Conservation (phyloP, 1,284 basidiomycete genomes). For the Ceratobasidium sp. region DNA sequence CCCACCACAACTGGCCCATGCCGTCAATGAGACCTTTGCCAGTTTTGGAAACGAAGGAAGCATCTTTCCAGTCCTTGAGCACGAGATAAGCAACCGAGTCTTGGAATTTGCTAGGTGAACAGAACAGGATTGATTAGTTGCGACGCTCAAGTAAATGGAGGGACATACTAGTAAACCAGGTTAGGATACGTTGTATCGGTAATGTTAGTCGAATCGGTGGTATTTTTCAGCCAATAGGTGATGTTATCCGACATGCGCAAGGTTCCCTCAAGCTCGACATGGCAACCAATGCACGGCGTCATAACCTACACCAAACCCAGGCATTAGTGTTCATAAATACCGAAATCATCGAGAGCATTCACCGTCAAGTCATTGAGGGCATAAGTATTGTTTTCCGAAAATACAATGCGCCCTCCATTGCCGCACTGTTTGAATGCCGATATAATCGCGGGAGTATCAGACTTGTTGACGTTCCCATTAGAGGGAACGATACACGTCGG, state of each 20-base stretch:
- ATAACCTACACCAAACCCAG: slow-evolving; percentile 2
- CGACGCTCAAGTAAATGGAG: no score
- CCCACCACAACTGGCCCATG: slow-evolving; percentile 34
- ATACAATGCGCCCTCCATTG: slow-evolving; percentile 42
- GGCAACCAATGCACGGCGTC: slow-evolving; percentile 36
- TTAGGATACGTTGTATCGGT: slow-evolving; percentile 29
- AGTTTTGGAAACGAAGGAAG: slow-evolving; percentile 39
- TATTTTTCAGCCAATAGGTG: slow-evolving; percentile 38
- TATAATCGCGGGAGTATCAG: slow-evolving; percentile 42
- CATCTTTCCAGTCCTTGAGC: slow-evolving; percentile 34
- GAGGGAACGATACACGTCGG: slow-evolving; percentile 34
- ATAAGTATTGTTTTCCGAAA: slow-evolving; percentile 32
- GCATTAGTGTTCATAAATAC: neutral
- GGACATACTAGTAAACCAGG: slow-evolving; percentile 38
- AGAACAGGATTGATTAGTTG: no score
- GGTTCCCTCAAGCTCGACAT: slow-evolving; percentile 41
- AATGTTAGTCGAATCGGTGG: slow-evolving; percentile 19
- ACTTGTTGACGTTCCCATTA: slow-evolving; percentile 14
- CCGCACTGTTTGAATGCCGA: slow-evolving; percentile 44
- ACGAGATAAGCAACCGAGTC: slow-evolving; percentile 37
- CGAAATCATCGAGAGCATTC: neutral
- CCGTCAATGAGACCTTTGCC: slow-evolving; percentile 42
- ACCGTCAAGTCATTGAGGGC: slow-evolving; percentile 40
- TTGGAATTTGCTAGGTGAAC: slow-evolving; percentile 41
- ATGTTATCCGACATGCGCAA: slow-evolving; percentile 43